A percentile compares a stretch with the other conserved stretches of the same genome.
Evolutionary conservation across 202 grass and related monocot genomes (phyloP).

Genomic region (Panicum virgatum): DNA sequence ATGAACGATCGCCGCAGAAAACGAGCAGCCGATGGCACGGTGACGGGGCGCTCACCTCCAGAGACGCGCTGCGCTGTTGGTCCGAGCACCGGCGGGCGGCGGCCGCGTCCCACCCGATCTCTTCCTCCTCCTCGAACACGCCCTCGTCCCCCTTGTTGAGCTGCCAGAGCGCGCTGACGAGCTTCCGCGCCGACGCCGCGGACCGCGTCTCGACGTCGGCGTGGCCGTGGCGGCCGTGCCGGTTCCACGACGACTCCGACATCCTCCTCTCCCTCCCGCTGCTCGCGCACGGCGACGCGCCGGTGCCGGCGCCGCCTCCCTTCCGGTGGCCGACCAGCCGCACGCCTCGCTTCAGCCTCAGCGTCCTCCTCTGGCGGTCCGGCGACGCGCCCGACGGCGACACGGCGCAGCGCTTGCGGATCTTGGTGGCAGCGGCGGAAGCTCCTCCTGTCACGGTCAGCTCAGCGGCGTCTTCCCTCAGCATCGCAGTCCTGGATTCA

Average conservation of each 20-base stretch:
- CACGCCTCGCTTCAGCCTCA: constrained; percentile 45
- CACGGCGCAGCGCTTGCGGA: constrained; percentile 49
- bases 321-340: constrained; percentile 33
- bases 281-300: constrained; percentile 19
- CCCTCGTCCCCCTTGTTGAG: constrained; percentile 25
- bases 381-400: constrained; percentile 54
- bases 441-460: background rate
- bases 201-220: constrained; percentile 16
- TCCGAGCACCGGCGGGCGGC: constrained; percentile 18
- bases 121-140: constrained; percentile 8
- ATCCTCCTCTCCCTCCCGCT: constrained; percentile 25
- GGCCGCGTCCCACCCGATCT: background rate
- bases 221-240: background rate
- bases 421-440: background rate
- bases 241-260: constrained; percentile 51
- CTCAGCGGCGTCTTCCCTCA: constrained; percentile 10
- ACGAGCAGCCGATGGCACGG: background rate
- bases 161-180: constrained; percentile 68
- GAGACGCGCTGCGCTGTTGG: constrained; percentile 37
- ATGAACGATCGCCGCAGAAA: background rate
- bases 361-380: constrained; percentile 37
- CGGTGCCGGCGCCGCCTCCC: constrained; percentile 11
- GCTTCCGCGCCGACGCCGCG: constrained; percentile 69
- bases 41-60: constrained; percentile 13
- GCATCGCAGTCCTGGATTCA: constrained; percentile 37